These are phyloP conservation scores for Triglochin maritima DNA, from an alignment of 106 monocot genomes.

Conservation along the genomic window DNA sequence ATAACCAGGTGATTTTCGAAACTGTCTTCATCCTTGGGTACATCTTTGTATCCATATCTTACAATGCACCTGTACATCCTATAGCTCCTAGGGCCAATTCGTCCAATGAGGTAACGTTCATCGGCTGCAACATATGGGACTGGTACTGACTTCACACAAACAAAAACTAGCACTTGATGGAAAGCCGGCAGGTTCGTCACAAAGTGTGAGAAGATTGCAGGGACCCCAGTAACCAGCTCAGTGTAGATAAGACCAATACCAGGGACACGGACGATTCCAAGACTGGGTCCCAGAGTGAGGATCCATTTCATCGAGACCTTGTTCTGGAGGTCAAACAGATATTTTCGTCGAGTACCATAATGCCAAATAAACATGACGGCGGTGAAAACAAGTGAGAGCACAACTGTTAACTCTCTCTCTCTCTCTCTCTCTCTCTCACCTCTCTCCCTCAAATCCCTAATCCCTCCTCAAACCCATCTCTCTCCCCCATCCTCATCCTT, in stretches of 20 bases:
- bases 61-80: constrained; percentile 66
- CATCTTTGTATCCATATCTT: constrained; percentile 76
- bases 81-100: constrained; percentile 56
- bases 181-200: constrained; percentile 79
- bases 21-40: constrained; percentile 42
- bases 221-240: constrained; percentile 66
- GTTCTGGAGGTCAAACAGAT: constrained; percentile 67
- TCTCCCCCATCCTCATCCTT: no score
- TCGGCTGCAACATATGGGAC: constrained; percentile 51
- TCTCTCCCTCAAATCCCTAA: no score
- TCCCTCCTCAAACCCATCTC: no score
- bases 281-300: constrained; percentile 62
- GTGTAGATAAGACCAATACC: constrained; percentile 88
- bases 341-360: constrained; percentile 60
- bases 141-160: constrained; percentile 64
- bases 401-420: no score
- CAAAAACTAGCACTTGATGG: constrained; percentile 74
- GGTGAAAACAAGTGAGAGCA: constrained; percentile 45
- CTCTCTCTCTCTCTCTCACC: no score
- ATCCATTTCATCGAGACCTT: constrained; percentile 92
- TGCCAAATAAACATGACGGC: constrained; percentile 74
- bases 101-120: constrained; percentile 59
- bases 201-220: constrained; percentile 84
- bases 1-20: constrained; percentile 62
- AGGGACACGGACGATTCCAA: constrained; percentile 85